Base-by-base conservation (phyloP, 2,329 filamentous ascomycete species). In the Pseudocercospora musae region DNA sequence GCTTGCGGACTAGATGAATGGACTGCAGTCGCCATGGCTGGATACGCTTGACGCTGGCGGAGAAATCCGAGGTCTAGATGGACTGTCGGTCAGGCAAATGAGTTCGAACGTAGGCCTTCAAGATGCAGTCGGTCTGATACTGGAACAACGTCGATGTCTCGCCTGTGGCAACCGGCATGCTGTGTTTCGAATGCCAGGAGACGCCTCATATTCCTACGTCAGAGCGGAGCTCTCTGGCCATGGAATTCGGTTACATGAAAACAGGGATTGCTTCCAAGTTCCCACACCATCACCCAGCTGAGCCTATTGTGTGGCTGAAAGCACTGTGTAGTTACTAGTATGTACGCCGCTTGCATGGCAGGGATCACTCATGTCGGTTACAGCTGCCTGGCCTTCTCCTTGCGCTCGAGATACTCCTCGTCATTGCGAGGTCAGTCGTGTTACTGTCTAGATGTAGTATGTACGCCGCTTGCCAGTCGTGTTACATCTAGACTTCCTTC, bases 11-110 rank as follows among this genome's bases (percentile, higher is more conserved):
- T 58, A 1, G 60, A 42, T 13, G 62, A 59, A 33, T 67, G 66
- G 13, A 60, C 58, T 61, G 65, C 63, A 15, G 68, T 63, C n/a
- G 68, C 66, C 68, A 69, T 69, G n/a, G 48, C 37, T 50, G 25
- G 13, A 23, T 40, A 7, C 15, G 37, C 2, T 33, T 40, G n/a
- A 37, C 33, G n/a, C 33, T 37, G 15, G 37, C 15, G 37, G 15
- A 8, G 3, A 8, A 40, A 40, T n/a, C 4, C 15, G n/a, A 40
- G 15, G 13, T 40, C 15, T 40, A 18, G 15, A 8, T 8, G 37
- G 37, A 9, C 2, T n/a, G 37, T 40, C 15, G 37, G 18, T 40
- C 15, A 40, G 18, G 37, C 37, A 40, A 9, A 18, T 40, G 13
- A 15, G n/a, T 11, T 40, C 37, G n/a, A 0, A n/a, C n/a, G 37